A percentile compares a stretch with the other conserved stretches of the same genome.
phyloP scores from a whole-genome alignment of 2,329 filamentous ascomycete species.

The Aspergillus floridensis region DNA sequence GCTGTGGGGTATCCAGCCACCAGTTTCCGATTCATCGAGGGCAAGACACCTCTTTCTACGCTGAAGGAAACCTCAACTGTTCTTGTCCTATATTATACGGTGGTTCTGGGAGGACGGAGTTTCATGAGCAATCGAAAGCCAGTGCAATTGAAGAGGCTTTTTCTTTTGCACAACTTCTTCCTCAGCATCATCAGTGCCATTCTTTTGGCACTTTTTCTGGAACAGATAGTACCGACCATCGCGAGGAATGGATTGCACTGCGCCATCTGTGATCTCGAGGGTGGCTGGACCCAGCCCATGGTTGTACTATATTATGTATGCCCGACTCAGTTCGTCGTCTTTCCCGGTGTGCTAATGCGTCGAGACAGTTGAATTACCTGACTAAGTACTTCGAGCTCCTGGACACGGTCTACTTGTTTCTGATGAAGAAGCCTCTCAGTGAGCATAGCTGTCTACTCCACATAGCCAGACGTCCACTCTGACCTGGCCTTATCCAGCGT shows the following conservation, averaged over 20 bases:
- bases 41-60: conserved; percentile 84
- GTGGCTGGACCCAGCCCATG: conserved; percentile 88
- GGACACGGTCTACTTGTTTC: conserved; percentile 91
- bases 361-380: conserved; percentile 80
- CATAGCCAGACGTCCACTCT: background rate
- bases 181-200: conserved; percentile 78
- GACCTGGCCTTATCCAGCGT: conserved; percentile 47
- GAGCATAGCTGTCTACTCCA: background rate
- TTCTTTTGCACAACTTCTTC: conserved; percentile 94
- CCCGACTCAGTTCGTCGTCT: background rate
- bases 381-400: conserved; percentile 96
- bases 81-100: conserved; percentile 80
- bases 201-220: conserved; percentile 78
- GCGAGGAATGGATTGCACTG: conserved; percentile 79
- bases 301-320: conserved; percentile 94
- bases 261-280: conserved; percentile 70
- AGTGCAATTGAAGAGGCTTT: conserved; percentile 79
- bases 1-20: conserved; percentile 71
- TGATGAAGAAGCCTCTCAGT: conserved; percentile 96
- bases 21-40: conserved; percentile 61
- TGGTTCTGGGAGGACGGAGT: conserved; percentile 90
- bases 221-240: conserved; percentile 85
- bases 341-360: background rate
- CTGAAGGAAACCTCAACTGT: conserved; percentile 76
- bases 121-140: conserved; percentile 81